Evolutionary conservation across 352 stramenopile species (phyloP), one percentile per base, ranked within the genome.

Genomic region (Phytopythium mirpurense): DNA sequence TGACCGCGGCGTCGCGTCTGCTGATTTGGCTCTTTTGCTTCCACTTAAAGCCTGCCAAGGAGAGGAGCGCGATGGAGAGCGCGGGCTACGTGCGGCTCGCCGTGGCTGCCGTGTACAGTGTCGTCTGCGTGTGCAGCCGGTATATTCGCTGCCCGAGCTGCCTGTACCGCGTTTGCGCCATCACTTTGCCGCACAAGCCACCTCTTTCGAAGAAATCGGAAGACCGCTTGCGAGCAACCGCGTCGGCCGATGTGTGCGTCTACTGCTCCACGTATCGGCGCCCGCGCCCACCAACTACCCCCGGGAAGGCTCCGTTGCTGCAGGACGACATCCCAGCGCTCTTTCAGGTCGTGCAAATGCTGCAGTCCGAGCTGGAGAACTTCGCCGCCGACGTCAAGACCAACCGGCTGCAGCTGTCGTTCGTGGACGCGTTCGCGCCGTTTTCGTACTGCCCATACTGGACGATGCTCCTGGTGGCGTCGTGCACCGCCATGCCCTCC

Each of bases 361-460:
- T 89, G 12, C 60, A 79, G 26, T 15, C 68, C 16, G 78, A 87
- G 45, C 49, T 92, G 47, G 58, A 71, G 19, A 60, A 72, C 12
- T 81, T 92, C 18, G 74, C 74, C 1, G 68, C 81, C 34, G 74
- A 81, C 31, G 72, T 90, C 23, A 87, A 86, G 43, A 89, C 77
- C 1, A 83, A 75, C 38, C 76, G 79, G 4, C 41, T 90, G n/a
- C 71, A 84, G 47, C 64, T 80, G 29, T 60, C 65, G 31, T 62
- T 63, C 18, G 23, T 51, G 35, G 48, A 63, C 27, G 51, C 64
- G 9, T 38, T 59, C 16, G 62, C 61, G 14, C 56, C 67, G 6
- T 90, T 86, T 42, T 77, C 69, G 2, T 87, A 84, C 48, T 92
- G 82, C 52, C 78, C 82, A 38, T 90, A 90, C 48, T 89, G 82